These are phyloP conservation scores for Aspergillus latus DNA, from an alignment of 2,329 filamentous ascomycete species.

Conservation along the genomic window DNA sequence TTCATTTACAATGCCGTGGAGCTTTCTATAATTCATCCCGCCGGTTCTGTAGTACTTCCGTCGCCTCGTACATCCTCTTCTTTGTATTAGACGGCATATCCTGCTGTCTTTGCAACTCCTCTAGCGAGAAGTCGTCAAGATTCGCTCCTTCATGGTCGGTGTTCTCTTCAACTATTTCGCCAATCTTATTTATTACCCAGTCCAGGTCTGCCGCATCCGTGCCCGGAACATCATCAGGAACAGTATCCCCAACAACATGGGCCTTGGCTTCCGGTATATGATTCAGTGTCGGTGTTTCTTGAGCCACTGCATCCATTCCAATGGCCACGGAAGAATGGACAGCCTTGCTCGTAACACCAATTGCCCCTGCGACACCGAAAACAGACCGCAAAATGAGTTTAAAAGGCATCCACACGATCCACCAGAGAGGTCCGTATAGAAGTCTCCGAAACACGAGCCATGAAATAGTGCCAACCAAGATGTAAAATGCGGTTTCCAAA, in stretches of 20 bases:
- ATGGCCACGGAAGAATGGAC: slow-evolving; percentile 28
- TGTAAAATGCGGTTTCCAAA: slow-evolving; percentile 82
- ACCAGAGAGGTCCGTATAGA: slow-evolving; percentile 86
- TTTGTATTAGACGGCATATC: slow-evolving; percentile 47
- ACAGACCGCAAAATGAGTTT: slow-evolving; percentile 63
- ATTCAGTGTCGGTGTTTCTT: slow-evolving; percentile 18
- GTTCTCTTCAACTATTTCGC: slow-evolving; percentile 37
- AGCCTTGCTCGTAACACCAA: slow-evolving; percentile 42
- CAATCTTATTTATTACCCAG: slow-evolving; percentile 44
- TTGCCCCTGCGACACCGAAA: slow-evolving; percentile 55
- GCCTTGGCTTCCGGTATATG: slow-evolving; percentile 24
- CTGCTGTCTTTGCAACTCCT: slow-evolving; percentile 38
- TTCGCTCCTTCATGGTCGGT: slow-evolving; percentile 27
- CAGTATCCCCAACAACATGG: slow-evolving; percentile 17
- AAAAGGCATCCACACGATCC: slow-evolving; percentile 82
- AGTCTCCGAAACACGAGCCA: slow-evolving; percentile 86
- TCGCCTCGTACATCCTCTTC: slow-evolving; percentile 51
- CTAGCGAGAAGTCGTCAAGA: slow-evolving; percentile 37
- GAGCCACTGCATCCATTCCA: slow-evolving; percentile 19
- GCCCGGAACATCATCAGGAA: slow-evolving; percentile 24
- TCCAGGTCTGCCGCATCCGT: slow-evolving; percentile 28
- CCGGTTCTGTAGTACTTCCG: slow-evolving; percentile 30
- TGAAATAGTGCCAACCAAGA: slow-evolving; percentile 71
- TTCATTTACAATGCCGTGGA: neutral
- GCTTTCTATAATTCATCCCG: slow-evolving; percentile 40